Conservation (phyloP, 2,329 filamentous ascomycete genomes). For the Talaromyces sp. region DNA sequence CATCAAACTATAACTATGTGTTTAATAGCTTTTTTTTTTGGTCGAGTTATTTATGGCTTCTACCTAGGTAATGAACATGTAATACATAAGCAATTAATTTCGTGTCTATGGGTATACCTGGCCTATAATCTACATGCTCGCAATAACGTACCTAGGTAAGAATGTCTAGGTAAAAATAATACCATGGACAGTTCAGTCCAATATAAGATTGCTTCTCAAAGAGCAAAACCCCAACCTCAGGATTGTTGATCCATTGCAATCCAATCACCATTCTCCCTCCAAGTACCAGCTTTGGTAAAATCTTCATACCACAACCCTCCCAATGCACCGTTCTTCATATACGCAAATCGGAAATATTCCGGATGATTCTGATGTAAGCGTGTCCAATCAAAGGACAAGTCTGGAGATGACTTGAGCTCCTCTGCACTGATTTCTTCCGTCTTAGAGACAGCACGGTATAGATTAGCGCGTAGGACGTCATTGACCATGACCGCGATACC, state of each 20-base stretch:
- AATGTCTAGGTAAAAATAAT: background rate
- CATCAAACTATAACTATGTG: background rate
- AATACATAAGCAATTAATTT: background rate
- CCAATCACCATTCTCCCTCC: constrained; percentile 25
- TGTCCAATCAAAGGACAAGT: constrained; percentile 31
- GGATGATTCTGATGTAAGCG: constrained; percentile 25
- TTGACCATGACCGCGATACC: constrained; percentile 57
- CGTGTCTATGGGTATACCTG: background rate
- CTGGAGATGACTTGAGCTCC: background rate
- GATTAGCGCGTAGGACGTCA: constrained; percentile 55
- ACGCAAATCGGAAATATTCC: constrained; percentile 43
- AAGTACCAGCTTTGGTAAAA: constrained; percentile 32
- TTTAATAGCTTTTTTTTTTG: background rate
- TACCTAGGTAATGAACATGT: background rate
- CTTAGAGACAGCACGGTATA: constrained; percentile 35
- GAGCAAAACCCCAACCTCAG: background rate
- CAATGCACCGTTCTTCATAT: constrained; percentile 31
- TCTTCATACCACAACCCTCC: constrained; percentile 39
- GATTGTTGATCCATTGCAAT: background rate
- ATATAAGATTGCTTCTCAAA: background rate
- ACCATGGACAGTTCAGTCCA: too few relatives aligned
- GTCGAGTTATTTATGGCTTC: background rate
- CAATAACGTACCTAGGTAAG: background rate
- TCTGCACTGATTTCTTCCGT: background rate
- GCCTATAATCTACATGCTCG: background rate